These are phyloP conservation scores for Fusarium miscanthi DNA, from an alignment of 2,329 filamentous ascomycete species.

Conservation along the genomic window DNA sequence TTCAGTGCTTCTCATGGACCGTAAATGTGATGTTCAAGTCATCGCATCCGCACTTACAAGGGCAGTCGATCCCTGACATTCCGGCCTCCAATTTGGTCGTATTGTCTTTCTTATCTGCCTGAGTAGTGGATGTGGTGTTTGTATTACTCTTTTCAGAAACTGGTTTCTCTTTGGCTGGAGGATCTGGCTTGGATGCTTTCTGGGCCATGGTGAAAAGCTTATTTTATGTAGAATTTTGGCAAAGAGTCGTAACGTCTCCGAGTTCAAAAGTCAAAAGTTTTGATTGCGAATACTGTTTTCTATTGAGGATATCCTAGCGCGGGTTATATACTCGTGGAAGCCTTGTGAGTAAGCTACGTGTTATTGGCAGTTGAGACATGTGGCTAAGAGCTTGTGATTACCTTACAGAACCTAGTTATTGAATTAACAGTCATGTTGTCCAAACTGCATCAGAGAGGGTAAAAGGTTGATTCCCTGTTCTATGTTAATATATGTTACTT, in stretches of 20 bases:
- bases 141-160: accelerated
- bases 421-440: not conserved
- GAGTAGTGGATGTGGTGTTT: accelerated
- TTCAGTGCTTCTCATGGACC: not conserved
- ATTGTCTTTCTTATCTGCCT: accelerated
- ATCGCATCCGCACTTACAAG: not conserved
- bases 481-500: too few species aligned
- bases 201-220: accelerated
- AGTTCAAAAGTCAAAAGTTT: accelerated
- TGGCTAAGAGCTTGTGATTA: not conserved
- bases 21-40: not conserved
- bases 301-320: accelerated
- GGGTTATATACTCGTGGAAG: not conserved
- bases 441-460: too few species aligned
- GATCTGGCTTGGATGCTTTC: not conserved
- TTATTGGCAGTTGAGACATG: not conserved
- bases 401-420: not conserved
- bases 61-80: accelerated
- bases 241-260: accelerated
- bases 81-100: accelerated
- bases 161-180: not conserved
- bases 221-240: not conserved
- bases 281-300: accelerated
- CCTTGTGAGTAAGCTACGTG: too few species aligned
- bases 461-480: too few species aligned